A percentile compares a stretch with the other conserved stretches of the same genome.
These are phyloP conservation scores for Aspergillus avenaceus DNA, from an alignment of 495 filamentous ascomycete species.

Conservation along the genomic window DNA sequence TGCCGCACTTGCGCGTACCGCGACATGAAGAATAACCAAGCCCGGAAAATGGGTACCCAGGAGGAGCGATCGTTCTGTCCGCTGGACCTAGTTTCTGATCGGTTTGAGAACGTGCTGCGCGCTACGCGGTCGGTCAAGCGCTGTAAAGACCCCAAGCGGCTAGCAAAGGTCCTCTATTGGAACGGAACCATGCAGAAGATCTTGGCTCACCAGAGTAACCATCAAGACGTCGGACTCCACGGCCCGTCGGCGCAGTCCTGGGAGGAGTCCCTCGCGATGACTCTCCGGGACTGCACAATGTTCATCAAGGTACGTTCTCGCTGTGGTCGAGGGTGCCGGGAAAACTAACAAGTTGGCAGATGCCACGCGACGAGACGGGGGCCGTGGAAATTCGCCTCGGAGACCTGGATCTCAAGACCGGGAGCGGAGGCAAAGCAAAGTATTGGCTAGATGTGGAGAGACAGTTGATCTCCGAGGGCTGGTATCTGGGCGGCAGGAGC, in stretches of 20 bases:
- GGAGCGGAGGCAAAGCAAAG: slow-evolving; percentile 57
- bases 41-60: slow-evolving; percentile 14
- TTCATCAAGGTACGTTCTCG: slow-evolving; percentile 57
- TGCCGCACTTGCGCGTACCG: slow-evolving; percentile 86
- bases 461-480: slow-evolving; percentile 62
- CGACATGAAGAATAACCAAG: slow-evolving; percentile 48
- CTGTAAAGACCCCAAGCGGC: slow-evolving; percentile 29
- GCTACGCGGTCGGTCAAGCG: slow-evolving; percentile 35
- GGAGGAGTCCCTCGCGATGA: slow-evolving; percentile 65
- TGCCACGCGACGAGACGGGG: slow-evolving; percentile 23
- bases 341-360: slow-evolving; percentile 20
- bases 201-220: slow-evolving; percentile 28
- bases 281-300: slow-evolving; percentile 80
- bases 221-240: slow-evolving; percentile 33
- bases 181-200: slow-evolving; percentile 34
- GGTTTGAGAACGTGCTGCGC: slow-evolving; percentile 32
- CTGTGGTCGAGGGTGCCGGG: too few relatives aligned
- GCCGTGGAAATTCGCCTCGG: slow-evolving; percentile 71
- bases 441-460: slow-evolving; percentile 71
- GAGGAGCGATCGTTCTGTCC: slow-evolving; percentile 51
- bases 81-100: slow-evolving; percentile 47
- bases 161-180: slow-evolving; percentile 33
- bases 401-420: slow-evolving; percentile 86
- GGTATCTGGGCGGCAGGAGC: slow-evolving; percentile 56
- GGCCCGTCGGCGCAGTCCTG: slow-evolving; percentile 28